Conservation (phyloP, 192 early-diverging fungal genomes). For the Gamsiella multidivaricata region DNA sequence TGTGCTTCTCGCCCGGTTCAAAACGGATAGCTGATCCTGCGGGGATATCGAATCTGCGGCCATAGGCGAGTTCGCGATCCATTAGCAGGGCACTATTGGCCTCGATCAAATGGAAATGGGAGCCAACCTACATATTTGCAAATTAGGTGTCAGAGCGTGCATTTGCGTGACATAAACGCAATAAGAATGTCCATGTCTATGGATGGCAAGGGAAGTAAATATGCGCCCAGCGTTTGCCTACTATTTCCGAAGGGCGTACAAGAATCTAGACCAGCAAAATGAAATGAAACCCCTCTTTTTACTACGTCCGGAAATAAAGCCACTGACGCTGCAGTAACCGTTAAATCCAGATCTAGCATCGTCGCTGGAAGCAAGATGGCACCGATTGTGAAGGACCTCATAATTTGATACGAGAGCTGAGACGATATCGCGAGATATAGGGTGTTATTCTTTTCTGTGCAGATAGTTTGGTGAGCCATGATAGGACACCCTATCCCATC, state of each 20-base stretch:
- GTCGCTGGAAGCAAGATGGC: no score
- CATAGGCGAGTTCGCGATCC: conserved; percentile 88
- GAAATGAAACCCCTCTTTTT: no score
- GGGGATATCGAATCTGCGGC: conserved; percentile 89
- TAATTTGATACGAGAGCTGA: no score
- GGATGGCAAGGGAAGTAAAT: neutral
- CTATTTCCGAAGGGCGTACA: neutral
- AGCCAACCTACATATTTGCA: conserved; percentile 75
- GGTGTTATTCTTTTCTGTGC: no score
- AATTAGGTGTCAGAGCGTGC: neutral
- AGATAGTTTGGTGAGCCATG: no score
- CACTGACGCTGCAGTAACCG: no score
- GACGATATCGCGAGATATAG: no score
- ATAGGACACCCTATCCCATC: neutral
- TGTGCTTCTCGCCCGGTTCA: conserved; percentile 94
- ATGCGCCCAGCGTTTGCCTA: neutral
- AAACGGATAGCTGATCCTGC: conserved; percentile 95
- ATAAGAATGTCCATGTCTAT: no score
- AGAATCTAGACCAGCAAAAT: neutral
- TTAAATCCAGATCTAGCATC: no score
- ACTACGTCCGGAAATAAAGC: no score
- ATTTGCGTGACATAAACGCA: neutral
- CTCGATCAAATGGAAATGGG: conserved; percentile 98
- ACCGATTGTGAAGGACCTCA: no score
- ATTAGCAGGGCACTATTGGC: conserved; percentile 83